Conservation (phyloP, 192 early-diverging fungal species). For the Allomyces macrogynus region DNA sequence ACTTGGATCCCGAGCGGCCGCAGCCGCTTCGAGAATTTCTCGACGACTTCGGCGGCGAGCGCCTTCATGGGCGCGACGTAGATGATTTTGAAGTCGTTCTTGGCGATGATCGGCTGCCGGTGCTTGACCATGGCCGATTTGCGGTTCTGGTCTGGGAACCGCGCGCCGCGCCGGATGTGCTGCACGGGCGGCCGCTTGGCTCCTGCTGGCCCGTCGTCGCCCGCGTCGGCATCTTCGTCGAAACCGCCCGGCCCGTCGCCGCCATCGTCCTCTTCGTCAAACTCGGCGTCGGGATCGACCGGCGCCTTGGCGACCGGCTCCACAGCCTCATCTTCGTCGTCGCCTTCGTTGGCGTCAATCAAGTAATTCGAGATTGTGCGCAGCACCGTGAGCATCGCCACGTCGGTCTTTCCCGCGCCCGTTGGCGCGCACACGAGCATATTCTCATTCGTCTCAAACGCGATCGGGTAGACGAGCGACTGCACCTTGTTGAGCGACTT, state of each 20-base stretch:
- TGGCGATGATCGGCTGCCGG: slow-evolving; percentile 35
- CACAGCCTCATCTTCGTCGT: slow-evolving; percentile 3
- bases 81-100: slow-evolving; percentile 91
- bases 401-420: slow-evolving; percentile 95
- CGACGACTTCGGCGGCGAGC: slow-evolving; percentile 80
- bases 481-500: slow-evolving; percentile 81
- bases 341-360: not conserved
- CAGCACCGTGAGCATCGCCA: slow-evolving; percentile 84
- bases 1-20: slow-evolving; percentile 68
- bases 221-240: too few species aligned
- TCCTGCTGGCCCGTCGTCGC: too few species aligned
- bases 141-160: not conserved
- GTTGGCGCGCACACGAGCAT: slow-evolving; percentile 97
- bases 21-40: slow-evolving; percentile 71
- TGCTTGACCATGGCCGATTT: not conserved
- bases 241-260: too few species aligned
- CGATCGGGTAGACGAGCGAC: slow-evolving; percentile 81
- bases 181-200: too few species aligned
- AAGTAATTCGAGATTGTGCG: slow-evolving; percentile 49
- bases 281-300: not conserved
- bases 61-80: slow-evolving; percentile 99
- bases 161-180: not conserved
- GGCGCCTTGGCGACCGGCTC: not conserved
- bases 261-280: too few species aligned
- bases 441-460: slow-evolving; percentile 90